phyloP scores from a whole-genome alignment of 2,329 filamentous ascomycete species.

The Claviceps spartinae region DNA sequence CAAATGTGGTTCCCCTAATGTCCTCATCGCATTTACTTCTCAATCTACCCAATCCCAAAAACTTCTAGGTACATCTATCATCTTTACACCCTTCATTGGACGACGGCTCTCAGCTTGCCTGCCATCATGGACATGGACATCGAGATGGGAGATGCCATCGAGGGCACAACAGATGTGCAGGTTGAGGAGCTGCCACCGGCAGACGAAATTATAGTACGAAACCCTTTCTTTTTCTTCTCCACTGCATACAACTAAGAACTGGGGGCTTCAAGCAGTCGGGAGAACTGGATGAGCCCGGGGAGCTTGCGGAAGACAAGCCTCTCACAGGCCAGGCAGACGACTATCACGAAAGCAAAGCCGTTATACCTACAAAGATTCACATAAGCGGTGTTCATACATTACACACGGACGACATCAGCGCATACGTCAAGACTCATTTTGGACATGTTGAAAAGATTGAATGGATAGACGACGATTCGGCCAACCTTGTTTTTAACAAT shows the following conservation, averaged over 20 bases:
- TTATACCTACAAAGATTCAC: conserved; percentile 53
- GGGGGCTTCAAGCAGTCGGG: conserved; percentile 17
- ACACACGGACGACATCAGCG: conserved; percentile 65
- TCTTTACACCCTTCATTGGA: no score
- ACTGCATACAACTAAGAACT: conserved; percentile 5
- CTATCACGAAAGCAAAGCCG: conserved; percentile 13
- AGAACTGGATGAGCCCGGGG: conserved; percentile 24
- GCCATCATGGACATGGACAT: conserved; percentile 51
- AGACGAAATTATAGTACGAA: conserved; percentile 24
- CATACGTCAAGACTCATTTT: conserved; percentile 59
- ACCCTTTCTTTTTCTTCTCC: not conserved
- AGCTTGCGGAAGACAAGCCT: conserved; percentile 23
- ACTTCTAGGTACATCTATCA: not conserved
- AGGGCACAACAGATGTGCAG: conserved; percentile 17
- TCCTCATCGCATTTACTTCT: no score
- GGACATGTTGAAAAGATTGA: conserved; percentile 52
- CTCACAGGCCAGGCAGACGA: not conserved
- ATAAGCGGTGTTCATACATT: conserved; percentile 71
- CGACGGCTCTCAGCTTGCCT: not conserved
- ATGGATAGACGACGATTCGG: conserved; percentile 90
- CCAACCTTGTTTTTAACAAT: conserved; percentile 66
- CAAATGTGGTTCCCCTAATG: no score
- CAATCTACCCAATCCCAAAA: no score
- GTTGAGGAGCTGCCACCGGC: conserved; percentile 15
- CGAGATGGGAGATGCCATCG: conserved; percentile 53